Evolutionary conservation across 1,139 yeast species (phyloP).

Genomic region (Pichia sp.): DNA sequence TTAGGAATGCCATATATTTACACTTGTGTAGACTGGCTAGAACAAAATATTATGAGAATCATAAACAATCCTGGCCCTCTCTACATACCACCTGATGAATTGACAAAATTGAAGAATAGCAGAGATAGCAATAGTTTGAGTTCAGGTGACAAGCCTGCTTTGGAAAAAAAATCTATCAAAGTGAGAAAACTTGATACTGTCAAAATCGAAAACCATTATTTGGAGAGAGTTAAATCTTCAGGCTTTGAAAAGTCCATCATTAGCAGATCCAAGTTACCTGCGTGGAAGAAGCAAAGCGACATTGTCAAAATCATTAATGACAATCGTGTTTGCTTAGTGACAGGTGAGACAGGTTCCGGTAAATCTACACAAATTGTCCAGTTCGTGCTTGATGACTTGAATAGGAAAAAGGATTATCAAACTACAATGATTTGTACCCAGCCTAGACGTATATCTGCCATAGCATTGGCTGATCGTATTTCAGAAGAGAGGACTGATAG

Average conservation of each 20-base stretch:
- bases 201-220: conserved; percentile 27
- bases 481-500: conserved; percentile 70
- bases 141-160: not conserved
- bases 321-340: conserved; percentile 68
- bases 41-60: conserved; percentile 53
- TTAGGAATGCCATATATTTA: conserved; percentile 69
- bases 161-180: conserved; percentile 20
- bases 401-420: conserved; percentile 40
- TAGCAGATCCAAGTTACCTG: conserved; percentile 63
- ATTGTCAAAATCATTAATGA: conserved; percentile 53
- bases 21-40: conserved; percentile 69
- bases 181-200: conserved; percentile 19
- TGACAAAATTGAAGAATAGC: not conserved
- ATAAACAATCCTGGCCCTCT: conserved; percentile 74
- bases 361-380: conserved; percentile 92
- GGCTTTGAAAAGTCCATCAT: conserved; percentile 37
- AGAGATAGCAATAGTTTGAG: not conserved
- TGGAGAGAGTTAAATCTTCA: conserved; percentile 16
- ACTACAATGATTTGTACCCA: conserved; percentile 83
- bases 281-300: conserved; percentile 64
- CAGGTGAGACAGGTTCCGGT: conserved; percentile 98
- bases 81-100: conserved; percentile 32
- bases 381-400: conserved; percentile 67
- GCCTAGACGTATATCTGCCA: conserved; percentile 92
- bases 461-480: conserved; percentile 90